Percentiles rank a stretch among this genome's conserved stretches.
Evolutionary conservation across 169 alveolate genomes (phyloP).

Genomic region (Plasmodium inui): DNA sequence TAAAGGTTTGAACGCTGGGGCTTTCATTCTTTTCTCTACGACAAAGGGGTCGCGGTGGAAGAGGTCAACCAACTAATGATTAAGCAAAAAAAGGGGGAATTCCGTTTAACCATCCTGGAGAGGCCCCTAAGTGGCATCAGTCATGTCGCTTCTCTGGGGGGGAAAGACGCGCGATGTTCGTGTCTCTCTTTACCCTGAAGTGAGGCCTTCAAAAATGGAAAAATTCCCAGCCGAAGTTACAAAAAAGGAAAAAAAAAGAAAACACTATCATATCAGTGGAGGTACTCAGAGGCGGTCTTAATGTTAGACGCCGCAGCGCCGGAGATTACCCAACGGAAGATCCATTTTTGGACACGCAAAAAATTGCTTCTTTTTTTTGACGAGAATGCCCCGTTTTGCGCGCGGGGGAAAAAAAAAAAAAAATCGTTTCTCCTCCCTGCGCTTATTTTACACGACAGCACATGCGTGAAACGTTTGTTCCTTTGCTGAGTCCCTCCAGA

Average conservation of each 20-base stretch:
- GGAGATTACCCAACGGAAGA: neutral
- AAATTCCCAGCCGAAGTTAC: neutral
- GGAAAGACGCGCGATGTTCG: neutral
- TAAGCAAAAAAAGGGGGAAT: neutral
- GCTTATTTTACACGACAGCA: neutral
- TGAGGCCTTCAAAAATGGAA: neutral
- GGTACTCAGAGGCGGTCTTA: neutral
- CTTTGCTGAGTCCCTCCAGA: neutral
- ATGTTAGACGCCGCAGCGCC: neutral
- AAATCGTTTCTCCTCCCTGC: neutral
- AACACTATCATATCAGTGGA: neutral
- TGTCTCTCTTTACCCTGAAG: neutral
- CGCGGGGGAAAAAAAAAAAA: neutral
- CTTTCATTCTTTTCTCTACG: neutral
- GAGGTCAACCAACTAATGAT: neutral
- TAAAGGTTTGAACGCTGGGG: slow-evolving; percentile 50
- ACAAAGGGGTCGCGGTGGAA: neutral
- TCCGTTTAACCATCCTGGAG: neutral
- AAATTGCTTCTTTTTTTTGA: neutral
- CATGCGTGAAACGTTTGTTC: neutral
- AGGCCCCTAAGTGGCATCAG: neutral
- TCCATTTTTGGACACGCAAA: neutral
- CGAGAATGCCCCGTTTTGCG: neutral
- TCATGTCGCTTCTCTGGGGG: neutral
- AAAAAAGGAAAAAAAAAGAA: neutral